These are phyloP conservation scores for Drechslerella stenobrocha DNA, from an alignment of 2,329 filamentous ascomycete genomes.

Conservation along the genomic window DNA sequence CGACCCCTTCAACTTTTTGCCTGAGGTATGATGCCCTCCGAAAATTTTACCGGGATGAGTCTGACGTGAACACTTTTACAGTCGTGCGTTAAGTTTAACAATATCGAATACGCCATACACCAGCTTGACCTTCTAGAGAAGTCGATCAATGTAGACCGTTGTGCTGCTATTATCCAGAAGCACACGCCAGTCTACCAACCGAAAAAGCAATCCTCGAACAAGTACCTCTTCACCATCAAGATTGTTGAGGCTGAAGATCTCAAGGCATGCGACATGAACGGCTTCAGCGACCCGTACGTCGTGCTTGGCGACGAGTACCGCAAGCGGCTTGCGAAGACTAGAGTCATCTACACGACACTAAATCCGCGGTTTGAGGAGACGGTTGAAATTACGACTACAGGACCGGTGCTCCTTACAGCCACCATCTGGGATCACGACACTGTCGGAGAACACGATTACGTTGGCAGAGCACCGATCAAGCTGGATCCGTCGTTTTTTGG, in stretches of 20 bases:
- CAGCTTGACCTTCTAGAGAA: slow-evolving; percentile 88
- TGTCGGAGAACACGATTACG: slow-evolving; percentile 94
- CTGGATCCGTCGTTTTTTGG: slow-evolving; percentile 97
- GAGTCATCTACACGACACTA: slow-evolving; percentile 84
- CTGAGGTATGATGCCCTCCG: slow-evolving; percentile 67
- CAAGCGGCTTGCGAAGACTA: slow-evolving; percentile 91
- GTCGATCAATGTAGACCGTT: slow-evolving; percentile 87
- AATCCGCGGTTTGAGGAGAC: slow-evolving; percentile 98
- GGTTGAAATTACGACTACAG: slow-evolving; percentile 90
- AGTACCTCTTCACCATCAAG: slow-evolving; percentile 98
- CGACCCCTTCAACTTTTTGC: slow-evolving; percentile 94
- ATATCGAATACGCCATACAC: slow-evolving; percentile 90
- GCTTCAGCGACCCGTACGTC: slow-evolving; percentile 93
- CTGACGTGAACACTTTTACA: slow-evolving; percentile 57
- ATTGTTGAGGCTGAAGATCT: slow-evolving; percentile 97
- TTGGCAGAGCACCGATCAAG: slow-evolving; percentile 94
- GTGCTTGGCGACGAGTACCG: slow-evolving; percentile 97
- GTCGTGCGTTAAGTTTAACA: slow-evolving; percentile 97
- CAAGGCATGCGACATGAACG: slow-evolving; percentile 95
- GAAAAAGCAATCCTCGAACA: slow-evolving; percentile 71
- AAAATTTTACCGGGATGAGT: not conserved
- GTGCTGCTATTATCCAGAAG: slow-evolving; percentile 76
- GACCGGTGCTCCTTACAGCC: slow-evolving; percentile 88
- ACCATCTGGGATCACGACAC: slow-evolving; percentile 99
- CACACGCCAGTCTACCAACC: slow-evolving; percentile 69